These are phyloP conservation scores for Trichaptum fuscoviolaceum DNA, from an alignment of 768 basidiomycete species.

Conservation along the genomic window DNA sequence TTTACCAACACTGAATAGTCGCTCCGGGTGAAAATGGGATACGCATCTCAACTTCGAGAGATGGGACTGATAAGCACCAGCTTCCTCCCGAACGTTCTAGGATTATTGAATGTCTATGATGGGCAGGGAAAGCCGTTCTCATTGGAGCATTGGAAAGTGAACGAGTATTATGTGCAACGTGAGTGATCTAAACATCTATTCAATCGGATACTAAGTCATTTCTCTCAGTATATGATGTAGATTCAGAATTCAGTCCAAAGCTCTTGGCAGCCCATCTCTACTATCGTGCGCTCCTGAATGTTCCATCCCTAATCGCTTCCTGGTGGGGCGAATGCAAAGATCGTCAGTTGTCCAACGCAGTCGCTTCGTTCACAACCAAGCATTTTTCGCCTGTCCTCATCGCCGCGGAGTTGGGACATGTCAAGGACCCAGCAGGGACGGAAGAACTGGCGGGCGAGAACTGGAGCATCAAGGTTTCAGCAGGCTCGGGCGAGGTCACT, in stretches of 20 bases:
- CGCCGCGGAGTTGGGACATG: conserved; percentile 69
- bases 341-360: conserved; percentile 72
- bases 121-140: conserved; percentile 67
- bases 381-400: conserved; percentile 91
- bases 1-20: conserved; percentile 48
- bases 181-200: conserved; percentile 21
- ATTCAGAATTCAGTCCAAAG: conserved; percentile 43
- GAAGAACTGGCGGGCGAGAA: conserved; percentile 70
- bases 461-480: conserved; percentile 71
- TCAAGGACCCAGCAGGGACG: conserved; percentile 49
- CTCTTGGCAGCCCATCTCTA: conserved; percentile 84
- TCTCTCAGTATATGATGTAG: conserved; percentile 53
- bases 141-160: conserved; percentile 78
- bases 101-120: conserved; percentile 60
- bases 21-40: conserved; percentile 76
- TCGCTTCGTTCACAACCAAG: conserved; percentile 73
- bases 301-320: conserved; percentile 79
- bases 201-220: conserved; percentile 7
- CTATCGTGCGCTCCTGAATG: conserved; percentile 76
- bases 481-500: conserved; percentile 71
- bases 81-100: conserved; percentile 71
- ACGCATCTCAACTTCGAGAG: conserved; percentile 80
- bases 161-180: conserved; percentile 79
- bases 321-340: conserved; percentile 91
- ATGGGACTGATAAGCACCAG: conserved; percentile 53